Evolutionary conservation across 208 protist genomes (phyloP), one percentile per base, ranked within the genome.

Genomic region (Blastocrithidia nonstop): DNA sequence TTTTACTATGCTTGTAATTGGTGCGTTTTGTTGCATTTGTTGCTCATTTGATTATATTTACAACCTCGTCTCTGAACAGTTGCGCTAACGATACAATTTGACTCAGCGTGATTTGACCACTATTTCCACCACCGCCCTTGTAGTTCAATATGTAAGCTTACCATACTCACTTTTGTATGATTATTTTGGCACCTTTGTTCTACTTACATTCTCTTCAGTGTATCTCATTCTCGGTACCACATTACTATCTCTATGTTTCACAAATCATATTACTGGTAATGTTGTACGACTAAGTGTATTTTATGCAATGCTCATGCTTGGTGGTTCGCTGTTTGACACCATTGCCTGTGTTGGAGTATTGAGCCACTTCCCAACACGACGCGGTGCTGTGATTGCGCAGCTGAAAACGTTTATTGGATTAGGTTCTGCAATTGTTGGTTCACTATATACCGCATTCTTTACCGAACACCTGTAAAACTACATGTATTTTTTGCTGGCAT

Each of bases 341-440:
- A 60, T 43, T 15, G 42, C 50, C 19, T 33, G 63, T 6, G 55
- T 79, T 54, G 71, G 66, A 19, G 27, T 78, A 45, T 35, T 82
- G 17, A 65, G 45, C 29, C 45, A 60, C 46, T 86, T 86, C 48
- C 76, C 76, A 6, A 63, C 59, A 8, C 23, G 56, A 9, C 31
- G 47, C 9, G 76, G 71, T 17, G 47, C 50, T 42, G 76, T 82
- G 7, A 45, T 74, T 1, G 76, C 69, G n/a, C 33, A 82, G 21
- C 57, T 78, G 32, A 86, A 86, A 52, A 75, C 68, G 15, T 45
- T 79, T 45, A 72, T 57, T 37, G 76, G 76, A 4, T 63, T 86
- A n/a, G 76, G 71, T 32, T 66, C 57, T n/a, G 70, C 71, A 9
- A 65, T 86, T 44, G 17, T 79, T 13, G 76, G 55, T 4, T 53